Conservation (phyloP, 31 red algal genomes). For the Endocladia muricata region DNA sequence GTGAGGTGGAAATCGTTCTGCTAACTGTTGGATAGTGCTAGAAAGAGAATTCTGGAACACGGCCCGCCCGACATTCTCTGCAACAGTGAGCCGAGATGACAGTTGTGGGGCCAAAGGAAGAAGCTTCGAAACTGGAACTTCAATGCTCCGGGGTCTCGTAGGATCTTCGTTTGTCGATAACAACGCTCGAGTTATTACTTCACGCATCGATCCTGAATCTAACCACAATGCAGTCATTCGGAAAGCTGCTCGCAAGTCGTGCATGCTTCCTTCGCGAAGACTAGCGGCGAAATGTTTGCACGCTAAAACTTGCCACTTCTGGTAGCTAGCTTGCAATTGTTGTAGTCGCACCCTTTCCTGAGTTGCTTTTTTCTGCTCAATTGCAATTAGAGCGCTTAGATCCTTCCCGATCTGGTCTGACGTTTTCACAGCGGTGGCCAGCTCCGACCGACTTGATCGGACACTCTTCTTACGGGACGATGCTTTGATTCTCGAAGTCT, state of each 20-base stretch:
- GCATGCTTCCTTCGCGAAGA: slow-evolving; percentile 35
- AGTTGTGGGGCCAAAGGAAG: slow-evolving; percentile 65
- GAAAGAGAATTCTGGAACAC: slow-evolving; percentile 58
- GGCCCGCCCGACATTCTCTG: slow-evolving; percentile 12
- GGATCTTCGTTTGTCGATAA: not conserved
- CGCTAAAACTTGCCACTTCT: slow-evolving; percentile 68
- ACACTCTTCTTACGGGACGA: not conserved
- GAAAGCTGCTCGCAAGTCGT: slow-evolving; percentile 69
- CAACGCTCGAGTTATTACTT: slow-evolving; percentile 25
- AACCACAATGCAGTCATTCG: slow-evolving; percentile 77
- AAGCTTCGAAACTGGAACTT: slow-evolving; percentile 57
- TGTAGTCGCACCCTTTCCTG: slow-evolving; percentile 51
- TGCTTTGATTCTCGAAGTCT: not conserved
- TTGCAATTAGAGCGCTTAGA: slow-evolving; percentile 27
- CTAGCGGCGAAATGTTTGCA: slow-evolving; percentile 72
- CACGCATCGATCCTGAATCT: slow-evolving; percentile 53
- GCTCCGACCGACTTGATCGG: slow-evolving; percentile 26
- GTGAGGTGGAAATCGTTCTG: slow-evolving; percentile 66
- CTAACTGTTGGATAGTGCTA: slow-evolving; percentile 47
- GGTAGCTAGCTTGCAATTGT: slow-evolving; percentile 27
- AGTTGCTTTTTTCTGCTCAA: slow-evolving; percentile 35
- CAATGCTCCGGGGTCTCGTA: slow-evolving; percentile 3
- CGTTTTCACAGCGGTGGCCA: not conserved
- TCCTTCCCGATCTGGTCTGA: slow-evolving; percentile 47
- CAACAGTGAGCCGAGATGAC: slow-evolving; percentile 38